Conservation (phyloP, 129 eudicot genomes). For the Tanacetum coccineum region DNA sequence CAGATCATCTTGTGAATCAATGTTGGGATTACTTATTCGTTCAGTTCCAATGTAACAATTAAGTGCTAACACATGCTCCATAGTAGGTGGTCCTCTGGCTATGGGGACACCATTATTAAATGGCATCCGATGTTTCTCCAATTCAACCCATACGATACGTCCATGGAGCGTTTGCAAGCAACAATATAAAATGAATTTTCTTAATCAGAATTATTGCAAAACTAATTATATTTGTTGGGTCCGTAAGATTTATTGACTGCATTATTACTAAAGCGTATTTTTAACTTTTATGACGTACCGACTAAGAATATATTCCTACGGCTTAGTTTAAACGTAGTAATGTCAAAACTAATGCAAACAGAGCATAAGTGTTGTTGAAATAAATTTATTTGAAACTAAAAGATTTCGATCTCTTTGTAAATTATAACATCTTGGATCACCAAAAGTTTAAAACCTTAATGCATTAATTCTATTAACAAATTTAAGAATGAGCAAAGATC, state of each 20-base stretch:
- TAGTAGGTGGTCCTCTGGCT: constrained; percentile 55
- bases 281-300: background rate
- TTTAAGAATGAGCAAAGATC: too few species aligned
- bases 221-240: background rate
- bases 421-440: too few species aligned
- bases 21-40: constrained; percentile 9
- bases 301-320: too few species aligned
- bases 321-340: too few species aligned
- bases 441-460: too few species aligned
- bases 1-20: background rate
- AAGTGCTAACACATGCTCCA: constrained; percentile 26
- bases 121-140: constrained; percentile 51
- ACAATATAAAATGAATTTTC: background rate
- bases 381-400: too few species aligned
- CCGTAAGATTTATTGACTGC: background rate
- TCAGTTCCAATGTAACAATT: constrained; percentile 6
- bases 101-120: constrained; percentile 47
- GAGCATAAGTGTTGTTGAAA: too few species aligned
- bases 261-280: background rate
- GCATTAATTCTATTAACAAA: too few species aligned
- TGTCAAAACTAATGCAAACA: too few species aligned
- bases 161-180: constrained; percentile 58
- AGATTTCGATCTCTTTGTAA: too few species aligned
- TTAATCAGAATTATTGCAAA: background rate
- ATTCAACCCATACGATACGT: constrained; percentile 61